Evolutionary conservation across 768 basidiomycete genomes (phyloP), one percentile per base, ranked within the genome.

Genomic region (Boletus vinaceobasis): DNA sequence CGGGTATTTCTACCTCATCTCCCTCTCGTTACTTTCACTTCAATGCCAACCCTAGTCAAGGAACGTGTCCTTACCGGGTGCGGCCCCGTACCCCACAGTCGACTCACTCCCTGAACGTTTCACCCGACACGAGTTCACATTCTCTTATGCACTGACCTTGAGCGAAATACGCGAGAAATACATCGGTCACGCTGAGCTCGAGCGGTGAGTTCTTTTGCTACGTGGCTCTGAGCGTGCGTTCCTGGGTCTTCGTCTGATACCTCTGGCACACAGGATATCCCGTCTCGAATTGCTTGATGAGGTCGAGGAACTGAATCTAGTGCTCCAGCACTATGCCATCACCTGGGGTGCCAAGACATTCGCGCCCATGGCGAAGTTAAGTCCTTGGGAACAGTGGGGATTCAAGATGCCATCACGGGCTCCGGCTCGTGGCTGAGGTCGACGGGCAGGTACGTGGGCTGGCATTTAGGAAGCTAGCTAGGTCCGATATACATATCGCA

Each of bases 281-380:
- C 75, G 73, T 49, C 77, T 96, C 9, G 96, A 98, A 68, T 79
- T 90, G 71, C 78, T 98, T 6, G 96, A 98, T 7, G 96, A 98
- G 70, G 77, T 93, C 7, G 96, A 98, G 69, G 96, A 98, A 71
- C 79, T 98, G n/a, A 88, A 93, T 53, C 79, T 98, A 8, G 88
- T 49, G n/a, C 48, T 49, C 7, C 37, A 21, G 21, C 48, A 49
- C 37, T 38, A 49, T 38, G 90, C 86, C 14, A 81, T 98, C 50
- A 85, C 87, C 0, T 98, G 93, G 93, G 56, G 55, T 39, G 38
- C 50, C 11, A 69, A 56, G 46, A 40, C 23, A 19, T 42, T 50
- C 17, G 44, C 33, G 31, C 26, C 60, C 3, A 15, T 11, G 3
- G 42, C 35, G 1, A 43, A 51, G 32, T 48, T 37, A 1, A 40